Conservation (phyloP, 1,284 basidiomycete species). For the Apiotrichum sp. region DNA sequence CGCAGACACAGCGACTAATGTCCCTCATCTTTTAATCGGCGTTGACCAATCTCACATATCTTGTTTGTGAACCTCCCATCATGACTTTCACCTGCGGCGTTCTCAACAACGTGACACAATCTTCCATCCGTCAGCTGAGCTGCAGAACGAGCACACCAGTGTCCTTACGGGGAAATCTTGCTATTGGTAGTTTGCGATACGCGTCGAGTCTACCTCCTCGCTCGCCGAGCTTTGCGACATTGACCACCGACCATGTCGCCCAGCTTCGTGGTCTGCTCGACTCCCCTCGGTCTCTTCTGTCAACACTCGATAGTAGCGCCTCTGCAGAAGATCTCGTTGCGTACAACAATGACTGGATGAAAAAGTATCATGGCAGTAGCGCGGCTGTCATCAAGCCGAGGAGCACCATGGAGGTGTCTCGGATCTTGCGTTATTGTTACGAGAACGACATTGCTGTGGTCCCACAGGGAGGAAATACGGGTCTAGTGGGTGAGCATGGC, state of each 20-base stretch:
- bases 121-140: no score
- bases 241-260: conserved; percentile 49
- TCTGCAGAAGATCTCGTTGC: conserved; percentile 61
- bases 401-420: conserved; percentile 77
- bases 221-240: conserved; percentile 42
- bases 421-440: conserved; percentile 79
- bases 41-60: no score
- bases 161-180: no score
- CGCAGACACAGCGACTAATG: no score
- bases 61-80: no score
- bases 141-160: no score
- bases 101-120: no score
- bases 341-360: conserved; percentile 96
- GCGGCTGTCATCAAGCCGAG: conserved; percentile 84
- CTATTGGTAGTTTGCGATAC: no score
- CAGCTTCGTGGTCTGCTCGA: conserved; percentile 49
- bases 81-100: no score
- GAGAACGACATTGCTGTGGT: conserved; percentile 75
- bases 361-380: conserved; percentile 81
- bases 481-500: conserved; percentile 61
- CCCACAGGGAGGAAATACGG: conserved; percentile 98
- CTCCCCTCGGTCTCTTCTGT: conserved; percentile 48
- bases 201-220: conserved; percentile 31
- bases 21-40: no score
- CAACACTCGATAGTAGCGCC: conserved; percentile 47